Evolutionary conservation across 1,284 basidiomycete species (phyloP).

Genomic region (Ceratobasidium sp.): DNA sequence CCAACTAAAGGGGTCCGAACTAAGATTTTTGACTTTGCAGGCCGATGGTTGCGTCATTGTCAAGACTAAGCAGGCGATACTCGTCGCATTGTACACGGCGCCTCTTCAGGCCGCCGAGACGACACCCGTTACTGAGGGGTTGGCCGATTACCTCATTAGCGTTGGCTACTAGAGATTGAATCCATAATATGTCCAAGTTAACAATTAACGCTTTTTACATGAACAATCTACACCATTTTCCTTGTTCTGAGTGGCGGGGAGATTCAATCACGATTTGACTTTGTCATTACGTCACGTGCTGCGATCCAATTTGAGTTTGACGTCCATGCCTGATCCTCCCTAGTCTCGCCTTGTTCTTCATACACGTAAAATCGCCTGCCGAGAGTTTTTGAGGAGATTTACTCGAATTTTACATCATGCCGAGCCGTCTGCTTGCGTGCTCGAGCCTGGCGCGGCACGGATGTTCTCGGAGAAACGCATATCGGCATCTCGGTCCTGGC

Average conservation of each 20-base stretch:
- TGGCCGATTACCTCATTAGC: slow-evolving; percentile 82
- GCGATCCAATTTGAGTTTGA: not conserved
- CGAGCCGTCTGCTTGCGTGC: not conserved
- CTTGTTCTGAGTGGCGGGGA: not conserved
- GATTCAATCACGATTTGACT: not conserved
- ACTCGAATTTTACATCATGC: not conserved
- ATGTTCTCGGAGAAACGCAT: not conserved
- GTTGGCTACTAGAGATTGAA: slow-evolving; percentile 10
- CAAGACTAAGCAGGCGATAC: slow-evolving; percentile 89
- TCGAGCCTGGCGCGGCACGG: not conserved
- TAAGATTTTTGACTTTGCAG: slow-evolving; percentile 60
- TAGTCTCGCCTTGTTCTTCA: not conserved
- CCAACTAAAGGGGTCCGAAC: not conserved
- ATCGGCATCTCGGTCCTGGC: not conserved
- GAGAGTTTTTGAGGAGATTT: not conserved
- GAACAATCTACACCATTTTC: not conserved
- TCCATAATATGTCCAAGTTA: not conserved
- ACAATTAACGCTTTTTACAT: slow-evolving; percentile 8
- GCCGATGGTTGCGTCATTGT: slow-evolving; percentile 84
- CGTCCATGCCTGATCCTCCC: not conserved
- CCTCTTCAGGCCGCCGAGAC: slow-evolving; percentile 81
- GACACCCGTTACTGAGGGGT: slow-evolving; percentile 75
- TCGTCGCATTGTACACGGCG: slow-evolving; percentile 82
- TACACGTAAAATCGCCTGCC: not conserved
- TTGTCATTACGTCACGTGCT: slow-evolving; percentile 9